A percentile compares a stretch with the other conserved stretches of the same genome.
phyloP scores from a whole-genome alignment of 73 alveolate genomes.

The Paramecium bursaria region DNA sequence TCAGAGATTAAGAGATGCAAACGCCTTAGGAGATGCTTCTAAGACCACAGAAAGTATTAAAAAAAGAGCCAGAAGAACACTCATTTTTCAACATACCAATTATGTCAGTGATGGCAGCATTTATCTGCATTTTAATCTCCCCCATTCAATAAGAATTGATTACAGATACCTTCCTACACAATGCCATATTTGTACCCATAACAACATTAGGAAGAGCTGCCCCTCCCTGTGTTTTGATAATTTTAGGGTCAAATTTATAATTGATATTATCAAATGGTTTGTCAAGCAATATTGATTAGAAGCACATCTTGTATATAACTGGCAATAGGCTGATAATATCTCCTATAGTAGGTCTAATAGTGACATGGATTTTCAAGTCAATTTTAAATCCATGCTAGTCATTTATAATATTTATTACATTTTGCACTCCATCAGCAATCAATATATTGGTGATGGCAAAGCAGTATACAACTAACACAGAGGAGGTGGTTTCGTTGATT shows the following conservation, averaged over 20 bases:
- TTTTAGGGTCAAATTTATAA: conserved; percentile 10
- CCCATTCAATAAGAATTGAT: background rate
- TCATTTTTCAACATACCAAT: conserved; percentile 30
- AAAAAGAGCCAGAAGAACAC: background rate
- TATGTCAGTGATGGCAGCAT: conserved; percentile 5
- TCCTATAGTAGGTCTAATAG: background rate
- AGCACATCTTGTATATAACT: background rate
- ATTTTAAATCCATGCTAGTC: background rate
- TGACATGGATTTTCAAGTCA: background rate
- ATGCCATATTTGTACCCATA: conserved; percentile 25
- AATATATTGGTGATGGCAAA: conserved; percentile 44
- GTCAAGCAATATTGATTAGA: background rate
- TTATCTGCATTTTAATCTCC: background rate
- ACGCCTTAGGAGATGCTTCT: background rate
- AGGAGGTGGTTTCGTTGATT: conserved; percentile 40
- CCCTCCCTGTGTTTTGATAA: conserved; percentile 23
- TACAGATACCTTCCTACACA: background rate
- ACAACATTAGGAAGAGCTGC: conserved; percentile 6
- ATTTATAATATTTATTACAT: conserved; percentile 31
- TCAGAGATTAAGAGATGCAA: background rate
- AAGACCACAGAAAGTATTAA: background rate
- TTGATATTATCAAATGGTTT: background rate
- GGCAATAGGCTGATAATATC: background rate
- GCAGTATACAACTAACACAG: background rate
- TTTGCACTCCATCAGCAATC: conserved; percentile 53